These are phyloP conservation scores for Rusavskia elegans DNA, from an alignment of 495 filamentous ascomycete species.

Conservation along the genomic window DNA sequence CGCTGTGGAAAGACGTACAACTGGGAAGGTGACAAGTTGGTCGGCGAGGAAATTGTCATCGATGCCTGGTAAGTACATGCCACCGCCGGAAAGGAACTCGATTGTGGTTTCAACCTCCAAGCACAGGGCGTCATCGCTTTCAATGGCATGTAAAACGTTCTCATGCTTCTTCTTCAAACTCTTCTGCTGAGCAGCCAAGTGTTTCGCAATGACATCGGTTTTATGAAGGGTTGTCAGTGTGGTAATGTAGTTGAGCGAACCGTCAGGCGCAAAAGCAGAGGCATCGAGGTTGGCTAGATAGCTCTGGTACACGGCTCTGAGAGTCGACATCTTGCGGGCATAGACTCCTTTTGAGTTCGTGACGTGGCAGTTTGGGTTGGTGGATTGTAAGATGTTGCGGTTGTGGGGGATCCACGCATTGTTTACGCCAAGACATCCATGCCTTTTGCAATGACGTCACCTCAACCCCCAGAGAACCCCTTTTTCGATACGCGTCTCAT, in stretches of 20 bases:
- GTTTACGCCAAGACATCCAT: too few species aligned
- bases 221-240: constrained; percentile 62
- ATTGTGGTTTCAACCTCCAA: constrained; percentile 70
- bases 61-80: constrained; percentile 72
- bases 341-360: too few species aligned
- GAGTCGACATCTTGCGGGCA: constrained; percentile 25
- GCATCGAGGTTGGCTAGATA: constrained; percentile 59
- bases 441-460: too few species aligned
- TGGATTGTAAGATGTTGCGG: too few species aligned
- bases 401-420: too few species aligned
- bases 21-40: constrained; percentile 60
- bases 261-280: constrained; percentile 47
- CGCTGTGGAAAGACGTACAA: constrained; percentile 40
- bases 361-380: too few species aligned
- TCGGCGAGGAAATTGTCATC: constrained; percentile 93
- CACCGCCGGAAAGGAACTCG: constrained; percentile 67
- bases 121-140: constrained; percentile 50
- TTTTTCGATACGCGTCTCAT: too few species aligned
- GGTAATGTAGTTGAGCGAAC: constrained; percentile 80
- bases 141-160: constrained; percentile 53
- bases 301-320: constrained; percentile 55
- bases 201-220: constrained; percentile 57
- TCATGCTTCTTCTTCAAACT: constrained; percentile 65
- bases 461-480: too few species aligned
- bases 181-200: constrained; percentile 47